These are phyloP conservation scores for Calonectria henricotiae DNA, from an alignment of 2,329 filamentous ascomycete genomes.

Conservation along the genomic window DNA sequence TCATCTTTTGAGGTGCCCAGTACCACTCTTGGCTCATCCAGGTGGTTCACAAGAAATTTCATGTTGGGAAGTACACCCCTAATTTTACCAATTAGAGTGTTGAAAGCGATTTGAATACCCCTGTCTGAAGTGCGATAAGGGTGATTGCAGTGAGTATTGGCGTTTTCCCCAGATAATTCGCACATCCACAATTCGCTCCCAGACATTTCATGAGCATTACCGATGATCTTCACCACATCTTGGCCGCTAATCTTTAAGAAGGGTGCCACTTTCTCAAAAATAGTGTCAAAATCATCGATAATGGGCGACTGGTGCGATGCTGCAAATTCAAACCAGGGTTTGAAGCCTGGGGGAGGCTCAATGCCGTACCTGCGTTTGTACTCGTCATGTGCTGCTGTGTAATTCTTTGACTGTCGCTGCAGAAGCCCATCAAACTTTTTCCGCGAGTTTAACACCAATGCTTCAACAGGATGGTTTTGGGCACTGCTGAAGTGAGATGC, in stretches of 20 bases:
- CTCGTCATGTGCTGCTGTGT: slow-evolving; percentile 58
- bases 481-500: slow-evolving; percentile 38
- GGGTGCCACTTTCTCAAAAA: slow-evolving; percentile 60
- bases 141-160: slow-evolving; percentile 57
- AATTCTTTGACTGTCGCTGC: slow-evolving; percentile 59
- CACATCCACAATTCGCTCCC: slow-evolving; percentile 61
- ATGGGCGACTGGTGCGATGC: slow-evolving; percentile 59
- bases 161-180: slow-evolving; percentile 47
- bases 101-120: slow-evolving; percentile 55
- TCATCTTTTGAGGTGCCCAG: slow-evolving; percentile 43
- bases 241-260: slow-evolving; percentile 60
- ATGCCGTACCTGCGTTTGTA: slow-evolving; percentile 63
- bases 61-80: slow-evolving; percentile 56
- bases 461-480: slow-evolving; percentile 58
- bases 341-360: slow-evolving; percentile 65
- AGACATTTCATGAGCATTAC: slow-evolving; percentile 43
- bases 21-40: slow-evolving; percentile 66
- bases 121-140: slow-evolving; percentile 55
- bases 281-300: slow-evolving; percentile 68
- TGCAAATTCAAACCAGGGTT: slow-evolving; percentile 65
- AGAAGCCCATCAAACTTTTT: slow-evolving; percentile 54
- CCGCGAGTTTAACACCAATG: slow-evolving; percentile 52
- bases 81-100: slow-evolving; percentile 52
- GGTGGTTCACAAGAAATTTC: slow-evolving; percentile 64
- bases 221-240: slow-evolving; percentile 54